These are phyloP conservation scores for Candida pseudoviswanathii DNA, from an alignment of 1,139 yeast species.

Conservation along the genomic window DNA sequence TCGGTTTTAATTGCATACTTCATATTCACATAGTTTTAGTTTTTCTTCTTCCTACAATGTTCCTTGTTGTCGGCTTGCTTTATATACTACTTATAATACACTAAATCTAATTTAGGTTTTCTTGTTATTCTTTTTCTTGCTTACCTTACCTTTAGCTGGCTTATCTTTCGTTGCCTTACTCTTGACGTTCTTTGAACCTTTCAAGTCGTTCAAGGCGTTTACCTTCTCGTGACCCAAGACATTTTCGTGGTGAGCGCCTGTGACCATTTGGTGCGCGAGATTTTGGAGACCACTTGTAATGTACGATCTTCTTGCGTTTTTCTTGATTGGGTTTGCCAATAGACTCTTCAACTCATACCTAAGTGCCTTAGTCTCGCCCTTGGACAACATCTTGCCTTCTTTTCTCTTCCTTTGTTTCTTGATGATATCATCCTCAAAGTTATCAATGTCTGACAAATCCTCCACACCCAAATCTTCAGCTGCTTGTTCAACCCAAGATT, in stretches of 20 bases:
- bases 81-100: conserved; percentile 4
- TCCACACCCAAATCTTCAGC: conserved; percentile 93
- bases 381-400: conserved; percentile 54
- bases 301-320: conserved; percentile 71
- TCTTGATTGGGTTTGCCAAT: conserved; percentile 62
- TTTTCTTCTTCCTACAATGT: neutral
- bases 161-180: conserved; percentile 19
- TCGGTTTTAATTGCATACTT: conserved; percentile 2
- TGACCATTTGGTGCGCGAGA: conserved; percentile 79
- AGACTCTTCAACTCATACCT: conserved; percentile 60
- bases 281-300: conserved; percentile 84
- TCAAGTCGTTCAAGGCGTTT: conserved; percentile 72
- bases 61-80: neutral
- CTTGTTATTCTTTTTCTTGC: neutral
- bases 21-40: neutral
- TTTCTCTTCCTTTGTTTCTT: conserved; percentile 65
- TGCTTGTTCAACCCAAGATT: conserved; percentile 82
- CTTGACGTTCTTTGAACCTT: conserved; percentile 27
- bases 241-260: conserved; percentile 68
- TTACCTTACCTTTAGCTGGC: conserved; percentile 16
- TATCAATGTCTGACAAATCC: conserved; percentile 58
- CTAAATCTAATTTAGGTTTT: conserved; percentile 3
- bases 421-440: conserved; percentile 65
- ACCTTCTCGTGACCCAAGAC: conserved; percentile 71
- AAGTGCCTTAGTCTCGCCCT: conserved; percentile 49